A percentile compares a stretch with the other conserved stretches of the same genome.
phyloP scores from a whole-genome alignment of 352 stramenopile species.

The Blastocystis hominis region DNA sequence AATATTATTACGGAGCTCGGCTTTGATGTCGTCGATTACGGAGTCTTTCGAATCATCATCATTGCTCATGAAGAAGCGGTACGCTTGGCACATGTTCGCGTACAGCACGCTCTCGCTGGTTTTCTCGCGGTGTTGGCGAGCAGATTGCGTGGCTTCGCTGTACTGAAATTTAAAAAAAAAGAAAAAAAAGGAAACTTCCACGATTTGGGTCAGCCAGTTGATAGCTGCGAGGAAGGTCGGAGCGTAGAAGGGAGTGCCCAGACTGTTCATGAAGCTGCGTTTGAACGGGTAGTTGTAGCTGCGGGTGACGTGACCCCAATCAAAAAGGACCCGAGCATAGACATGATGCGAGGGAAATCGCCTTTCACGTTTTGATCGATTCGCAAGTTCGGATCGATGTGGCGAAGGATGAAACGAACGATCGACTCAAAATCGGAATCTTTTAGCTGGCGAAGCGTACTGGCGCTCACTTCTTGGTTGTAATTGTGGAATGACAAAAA shows the following conservation, averaged over 20 bases:
- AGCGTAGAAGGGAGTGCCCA: conserved; percentile 14
- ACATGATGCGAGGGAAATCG: conserved; percentile 47
- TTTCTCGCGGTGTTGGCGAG: not conserved
- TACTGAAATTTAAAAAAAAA: not conserved
- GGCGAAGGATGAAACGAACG: conserved; percentile 23
- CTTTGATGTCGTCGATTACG: conserved; percentile 10
- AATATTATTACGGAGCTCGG: not conserved
- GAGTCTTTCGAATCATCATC: conserved; percentile 49
- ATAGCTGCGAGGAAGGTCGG: conserved; percentile 38
- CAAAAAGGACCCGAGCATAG: conserved; percentile 27
- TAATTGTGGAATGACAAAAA: conserved; percentile 55
- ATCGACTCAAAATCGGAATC: conserved; percentile 54
- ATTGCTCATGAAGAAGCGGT: conserved; percentile 52
- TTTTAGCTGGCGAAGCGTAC: not conserved
- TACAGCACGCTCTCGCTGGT: conserved; percentile 14
- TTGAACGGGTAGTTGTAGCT: conserved; percentile 28
- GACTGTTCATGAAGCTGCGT: conserved; percentile 35
- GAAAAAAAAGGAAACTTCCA: not conserved
- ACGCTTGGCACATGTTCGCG: conserved; percentile 24
- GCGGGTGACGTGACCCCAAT: not conserved
- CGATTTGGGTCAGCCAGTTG: conserved; percentile 44
- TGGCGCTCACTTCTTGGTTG: conserved; percentile 24
- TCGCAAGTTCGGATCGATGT: conserved; percentile 47
- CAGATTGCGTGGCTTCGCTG: not conserved
- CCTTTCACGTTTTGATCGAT: conserved; percentile 25